Conservation (phyloP, 176 grass and related monocot genomes). For the Urochloa ruziziensis region DNA sequence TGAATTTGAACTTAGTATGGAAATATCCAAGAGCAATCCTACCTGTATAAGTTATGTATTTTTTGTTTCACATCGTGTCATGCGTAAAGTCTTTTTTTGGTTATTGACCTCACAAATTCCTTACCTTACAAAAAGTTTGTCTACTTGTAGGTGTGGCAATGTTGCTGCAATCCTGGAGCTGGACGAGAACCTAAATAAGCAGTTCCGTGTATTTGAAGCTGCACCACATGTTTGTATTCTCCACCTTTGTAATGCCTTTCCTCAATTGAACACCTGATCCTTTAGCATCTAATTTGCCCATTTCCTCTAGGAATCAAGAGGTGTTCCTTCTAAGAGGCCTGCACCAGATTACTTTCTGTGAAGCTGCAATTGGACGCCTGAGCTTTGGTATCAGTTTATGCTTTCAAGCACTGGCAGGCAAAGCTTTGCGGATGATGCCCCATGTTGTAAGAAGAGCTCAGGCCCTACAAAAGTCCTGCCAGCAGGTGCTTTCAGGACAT, state of each 20-base stretch:
- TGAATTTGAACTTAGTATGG: background rate
- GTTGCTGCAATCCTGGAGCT: slow-evolving; percentile 98
- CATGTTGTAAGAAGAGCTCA: slow-evolving; percentile 32
- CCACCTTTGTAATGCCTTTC: background rate
- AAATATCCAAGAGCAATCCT: background rate
- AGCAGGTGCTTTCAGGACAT: slow-evolving; percentile 40
- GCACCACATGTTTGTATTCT: slow-evolving; percentile 82
- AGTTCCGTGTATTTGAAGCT: slow-evolving; percentile 95
- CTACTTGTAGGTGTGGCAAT: slow-evolving; percentile 88
- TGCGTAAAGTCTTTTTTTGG: background rate
- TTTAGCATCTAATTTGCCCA: slow-evolving; percentile 24
- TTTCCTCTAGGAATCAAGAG: slow-evolving; percentile 79
- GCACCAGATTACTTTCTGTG: slow-evolving; percentile 95
- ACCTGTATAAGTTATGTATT: too few species aligned
- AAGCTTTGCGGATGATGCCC: background rate
- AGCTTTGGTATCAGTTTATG: slow-evolving; percentile 4
- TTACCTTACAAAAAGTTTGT: background rate
- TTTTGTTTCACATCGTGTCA: background rate
- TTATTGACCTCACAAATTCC: background rate
- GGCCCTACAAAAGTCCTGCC: slow-evolving; percentile 5
- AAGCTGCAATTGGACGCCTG: background rate
- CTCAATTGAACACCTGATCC: background rate
- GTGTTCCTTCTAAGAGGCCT: slow-evolving; percentile 88
- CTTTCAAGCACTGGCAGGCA: slow-evolving; percentile 8
- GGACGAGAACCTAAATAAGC: slow-evolving; percentile 88